phyloP scores from a whole-genome alignment of 2,329 filamentous ascomycete genomes.

The Beauveria sp. region DNA sequence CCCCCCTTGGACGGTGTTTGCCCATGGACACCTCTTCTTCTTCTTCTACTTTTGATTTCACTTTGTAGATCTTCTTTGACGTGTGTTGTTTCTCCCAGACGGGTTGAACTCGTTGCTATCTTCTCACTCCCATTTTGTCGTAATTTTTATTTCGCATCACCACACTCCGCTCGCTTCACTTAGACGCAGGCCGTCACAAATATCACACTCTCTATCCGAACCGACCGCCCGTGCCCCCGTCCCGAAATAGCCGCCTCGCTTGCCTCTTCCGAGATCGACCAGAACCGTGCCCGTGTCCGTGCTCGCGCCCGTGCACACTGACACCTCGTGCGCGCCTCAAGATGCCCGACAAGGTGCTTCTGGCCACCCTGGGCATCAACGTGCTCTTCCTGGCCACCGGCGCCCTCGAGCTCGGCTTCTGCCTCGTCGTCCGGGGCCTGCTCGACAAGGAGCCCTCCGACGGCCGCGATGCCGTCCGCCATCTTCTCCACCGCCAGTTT shows the following conservation, averaged over 20 bases:
- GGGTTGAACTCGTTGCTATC: not conserved
- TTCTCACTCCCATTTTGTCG: not conserved
- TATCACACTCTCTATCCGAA: too few species aligned
- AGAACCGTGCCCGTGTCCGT: too few species aligned
- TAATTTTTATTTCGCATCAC: not conserved
- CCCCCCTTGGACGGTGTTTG: not conserved
- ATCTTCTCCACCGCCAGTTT: slow-evolving; percentile 45
- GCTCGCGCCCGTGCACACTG: too few species aligned
- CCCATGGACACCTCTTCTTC: slow-evolving; percentile 12
- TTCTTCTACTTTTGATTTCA: slow-evolving; percentile 5
- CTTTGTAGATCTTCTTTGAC: not conserved
- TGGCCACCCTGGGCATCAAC: slow-evolving; percentile 40
- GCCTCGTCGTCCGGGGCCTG: slow-evolving; percentile 41
- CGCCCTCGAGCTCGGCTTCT: slow-evolving; percentile 47
- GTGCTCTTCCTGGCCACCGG: slow-evolving; percentile 46
- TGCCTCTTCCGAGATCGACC: not conserved
- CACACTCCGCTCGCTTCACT: not conserved
- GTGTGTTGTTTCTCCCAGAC: not conserved
- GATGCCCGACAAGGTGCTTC: slow-evolving; percentile 50
- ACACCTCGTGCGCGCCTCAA: slow-evolving; percentile 7
- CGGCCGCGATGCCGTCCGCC: slow-evolving; percentile 41
- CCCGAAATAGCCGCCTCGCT: not conserved
- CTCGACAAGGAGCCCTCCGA: slow-evolving; percentile 26
- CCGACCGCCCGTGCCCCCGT: not conserved
- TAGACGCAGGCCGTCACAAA: slow-evolving; percentile 6